Base-by-base conservation (phyloP, 306 rosid species). In the Cicer chorassanicum region DNA sequence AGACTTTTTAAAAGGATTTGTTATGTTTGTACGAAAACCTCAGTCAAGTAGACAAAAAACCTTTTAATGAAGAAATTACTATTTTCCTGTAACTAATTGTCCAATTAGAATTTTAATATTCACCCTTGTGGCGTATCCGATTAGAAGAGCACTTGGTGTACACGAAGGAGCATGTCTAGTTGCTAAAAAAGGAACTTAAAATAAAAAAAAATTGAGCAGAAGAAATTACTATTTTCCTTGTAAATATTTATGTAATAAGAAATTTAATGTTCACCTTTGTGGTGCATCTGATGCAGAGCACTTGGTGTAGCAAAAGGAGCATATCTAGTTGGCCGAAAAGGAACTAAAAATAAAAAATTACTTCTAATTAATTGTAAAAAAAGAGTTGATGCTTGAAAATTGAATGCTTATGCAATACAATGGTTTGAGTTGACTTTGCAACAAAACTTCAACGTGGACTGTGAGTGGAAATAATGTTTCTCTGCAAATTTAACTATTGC, bases 11-110 rank as follows among this genome's bases (percentile, higher is more conserved):
- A 9, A 39, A 9, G 49, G 40, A 53, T 14, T 53, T 14, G 42
- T 53, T 63, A 14, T 70, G 64, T 78, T 49, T 8, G n/a, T 15
- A 62, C 24, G 40, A 61, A 63, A 50, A 19, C 43, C 70, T 61
- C 9, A 36, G 39, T 16, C 11, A 46, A 59, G 41, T 43, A 36
- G 15, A 15, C 49, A 73, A 6, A 11, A 46, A 57, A 24, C 41
- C 64, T 24, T 57, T 57, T 15, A 12, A 6, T 10, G 15, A 46
- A 46, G 53, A 46, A 46, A 46, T 2, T 46, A 46, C 53, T 10
- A 13, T 46, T 46, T 46, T 12, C 12, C 12, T 44, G 1, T 44
- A 44, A 44, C 9, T 44, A 12, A 9, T 44, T 44, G 7, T 4
- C 49, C 13, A 9, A 2, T 44, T 8, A 9, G 0, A 11, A 46